Percentiles rank a stretch among this genome's conserved stretches.
Evolutionary conservation across 2,329 filamentous ascomycete species (phyloP).

Genomic region (Sporothrix pseudoabietina): DNA sequence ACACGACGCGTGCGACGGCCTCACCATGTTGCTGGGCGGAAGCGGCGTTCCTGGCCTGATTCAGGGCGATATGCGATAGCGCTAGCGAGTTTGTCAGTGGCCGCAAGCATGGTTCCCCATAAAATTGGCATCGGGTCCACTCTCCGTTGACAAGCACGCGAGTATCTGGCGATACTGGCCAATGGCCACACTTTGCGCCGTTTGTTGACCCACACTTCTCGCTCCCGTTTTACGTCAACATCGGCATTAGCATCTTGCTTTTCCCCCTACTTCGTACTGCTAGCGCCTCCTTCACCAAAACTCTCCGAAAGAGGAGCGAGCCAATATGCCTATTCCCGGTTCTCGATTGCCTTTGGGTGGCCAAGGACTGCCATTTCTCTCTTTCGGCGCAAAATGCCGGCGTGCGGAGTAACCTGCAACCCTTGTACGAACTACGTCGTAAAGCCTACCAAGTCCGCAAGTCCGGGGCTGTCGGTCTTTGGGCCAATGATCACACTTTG

Average conservation of each 20-base stretch:
- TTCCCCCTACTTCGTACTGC: not conserved
- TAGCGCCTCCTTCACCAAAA: not conserved
- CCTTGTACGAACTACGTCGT: too few relatives aligned
- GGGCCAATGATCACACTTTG: slow-evolving; percentile 19
- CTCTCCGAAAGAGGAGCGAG: not conserved
- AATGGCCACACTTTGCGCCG: slow-evolving; percentile 24
- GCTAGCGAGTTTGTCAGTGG: not conserved
- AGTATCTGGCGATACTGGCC: not conserved
- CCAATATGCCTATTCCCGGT: not conserved
- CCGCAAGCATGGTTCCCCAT: not conserved
- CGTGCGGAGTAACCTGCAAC: slow-evolving; percentile 15
- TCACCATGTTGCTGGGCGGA: slow-evolving; percentile 22
- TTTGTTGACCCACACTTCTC: not conserved
- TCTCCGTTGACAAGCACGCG: not conserved
- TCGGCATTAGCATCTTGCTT: not conserved
- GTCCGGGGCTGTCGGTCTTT: not conserved
- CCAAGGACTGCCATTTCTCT: not conserved
- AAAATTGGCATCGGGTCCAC: not conserved
- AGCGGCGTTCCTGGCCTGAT: slow-evolving; percentile 21
- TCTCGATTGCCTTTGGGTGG: not conserved
- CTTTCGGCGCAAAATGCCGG: slow-evolving; percentile 19
- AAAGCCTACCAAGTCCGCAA: not conserved
- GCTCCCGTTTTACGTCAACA: not conserved
- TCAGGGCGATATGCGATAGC: slow-evolving; percentile 7
- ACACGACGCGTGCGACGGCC: not conserved